phyloP scores from a whole-genome alignment of 805 yeast species.

The Wickerhamomyces bisporus region DNA sequence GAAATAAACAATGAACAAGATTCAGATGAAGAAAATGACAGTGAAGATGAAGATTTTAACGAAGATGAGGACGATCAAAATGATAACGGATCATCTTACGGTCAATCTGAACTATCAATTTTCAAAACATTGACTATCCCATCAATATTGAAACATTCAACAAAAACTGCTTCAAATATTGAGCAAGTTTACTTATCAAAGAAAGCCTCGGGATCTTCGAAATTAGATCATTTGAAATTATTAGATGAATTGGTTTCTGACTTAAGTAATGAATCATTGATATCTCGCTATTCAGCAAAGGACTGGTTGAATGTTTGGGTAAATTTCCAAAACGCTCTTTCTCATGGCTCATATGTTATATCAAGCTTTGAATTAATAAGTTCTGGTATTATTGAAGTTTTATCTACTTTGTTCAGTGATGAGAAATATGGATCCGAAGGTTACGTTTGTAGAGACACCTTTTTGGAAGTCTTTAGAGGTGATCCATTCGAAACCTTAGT shows the following conservation, averaged over 20 bases:
- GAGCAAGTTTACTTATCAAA: conserved; percentile 25
- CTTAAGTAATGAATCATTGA: conserved; percentile 9
- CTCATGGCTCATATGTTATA: conserved; percentile 28
- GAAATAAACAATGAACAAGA: conserved; percentile 12
- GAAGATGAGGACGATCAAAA: conserved; percentile 12
- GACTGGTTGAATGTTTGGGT: conserved; percentile 34
- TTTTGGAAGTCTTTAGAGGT: conserved; percentile 34
- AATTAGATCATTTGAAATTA: conserved; percentile 24
- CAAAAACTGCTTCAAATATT: conserved; percentile 20
- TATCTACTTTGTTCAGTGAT: conserved; percentile 32
- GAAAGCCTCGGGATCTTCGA: conserved; percentile 20
- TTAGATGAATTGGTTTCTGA: conserved; percentile 22
- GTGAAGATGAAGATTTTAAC: conserved; percentile 1
- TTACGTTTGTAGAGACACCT: conserved; percentile 37
- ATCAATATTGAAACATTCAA: conserved; percentile 8
- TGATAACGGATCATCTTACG: neutral
- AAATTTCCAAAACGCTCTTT: conserved; percentile 30
- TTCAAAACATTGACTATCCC: conserved; percentile 8
- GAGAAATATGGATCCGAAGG: conserved; percentile 22
- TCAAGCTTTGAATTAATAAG: conserved; percentile 75
- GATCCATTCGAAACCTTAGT: conserved; percentile 42
- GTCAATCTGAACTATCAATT: neutral
- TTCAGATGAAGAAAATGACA: conserved; percentile 15
- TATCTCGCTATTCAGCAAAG: conserved; percentile 19
- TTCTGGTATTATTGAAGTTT: conserved; percentile 53